These are phyloP conservation scores for Ochromonas danica DNA, from an alignment of 108 stramenopile species.

Conservation along the genomic window DNA sequence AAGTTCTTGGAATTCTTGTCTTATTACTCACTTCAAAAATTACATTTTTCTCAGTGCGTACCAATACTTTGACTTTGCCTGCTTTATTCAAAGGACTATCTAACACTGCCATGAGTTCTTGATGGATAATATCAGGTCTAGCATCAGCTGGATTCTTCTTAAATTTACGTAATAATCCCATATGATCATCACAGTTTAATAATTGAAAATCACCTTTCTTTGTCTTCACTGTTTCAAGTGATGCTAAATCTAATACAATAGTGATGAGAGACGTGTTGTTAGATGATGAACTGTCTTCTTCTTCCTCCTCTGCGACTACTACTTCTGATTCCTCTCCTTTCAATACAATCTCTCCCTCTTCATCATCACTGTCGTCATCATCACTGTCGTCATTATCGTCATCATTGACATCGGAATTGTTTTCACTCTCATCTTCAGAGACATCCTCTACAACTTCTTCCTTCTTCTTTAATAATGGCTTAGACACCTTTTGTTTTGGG, in stretches of 20 bases:
- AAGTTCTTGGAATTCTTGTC: constrained; percentile 91
- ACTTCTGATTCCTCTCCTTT: no score
- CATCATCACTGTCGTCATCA: no score
- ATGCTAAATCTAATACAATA: constrained; percentile 85
- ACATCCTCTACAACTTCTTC: no score
- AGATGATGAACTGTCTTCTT: no score
- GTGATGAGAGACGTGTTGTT: no score
- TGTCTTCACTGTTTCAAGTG: constrained; percentile 94
- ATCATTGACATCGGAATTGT: no score
- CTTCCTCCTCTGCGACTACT: no score
- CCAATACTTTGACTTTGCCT: constrained; percentile 65
- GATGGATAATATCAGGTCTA: constrained; percentile 97
- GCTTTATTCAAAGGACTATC: constrained; percentile 98
- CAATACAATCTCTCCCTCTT: no score
- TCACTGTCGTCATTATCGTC: no score
- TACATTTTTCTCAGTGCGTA: constrained; percentile 81
- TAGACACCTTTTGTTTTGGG: no score
- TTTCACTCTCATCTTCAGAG: no score
- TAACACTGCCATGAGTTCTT: constrained; percentile 88
- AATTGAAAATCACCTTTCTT: constrained; percentile 85
- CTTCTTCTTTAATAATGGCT: no score
- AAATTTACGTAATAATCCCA: constrained; percentile 76
- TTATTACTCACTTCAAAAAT: constrained; percentile 91
- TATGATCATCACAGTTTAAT: constrained; percentile 96
- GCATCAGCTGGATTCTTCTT: constrained; percentile 83